Evolutionary conservation across 768 basidiomycete genomes (phyloP), one percentile per base, ranked within the genome.

Genomic region (Mycena rosella): DNA sequence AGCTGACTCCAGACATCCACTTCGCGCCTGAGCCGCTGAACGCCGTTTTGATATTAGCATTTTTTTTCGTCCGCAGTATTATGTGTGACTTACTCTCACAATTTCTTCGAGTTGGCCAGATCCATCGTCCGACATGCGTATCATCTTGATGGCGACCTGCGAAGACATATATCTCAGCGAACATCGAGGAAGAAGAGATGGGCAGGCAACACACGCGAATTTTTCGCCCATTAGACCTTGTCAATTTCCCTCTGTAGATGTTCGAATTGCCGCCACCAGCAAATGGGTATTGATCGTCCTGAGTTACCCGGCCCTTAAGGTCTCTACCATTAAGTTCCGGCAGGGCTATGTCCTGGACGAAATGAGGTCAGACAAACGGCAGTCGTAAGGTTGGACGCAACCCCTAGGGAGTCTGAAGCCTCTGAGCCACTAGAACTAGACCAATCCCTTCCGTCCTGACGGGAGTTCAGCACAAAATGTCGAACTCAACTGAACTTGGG

Each of bases 141-240:
- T 49, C 47, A 70, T 57, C 27, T 70, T 70, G 5, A 70, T 66
- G 10, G 63, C 68, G 26, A 70, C 63, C 68, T 70, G 32, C 18
- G 38, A 34, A 13, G 29, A 34, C 5, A 51, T n/a, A 13, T 45
- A 45, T 48, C 20, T n/a, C 11, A 22, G 18, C 10, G 26, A 14
- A 15, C 8, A 54, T 51, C 29, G n/a, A 18, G 11, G 26, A 32
- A 27, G 5, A 61, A 30, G 6, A 24, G 49, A 14, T 30, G 24
- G 17, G 7, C 18, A 13, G n/a, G n/a, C n/a, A 34, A 54, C 55
- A 18, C 30, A 61, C 63, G 8, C 60, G 60, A 17, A 62, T 70
- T 66, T 66, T 70, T 6, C 55, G 40, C 4, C 64, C 68, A 29
- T 70, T 51, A 2, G 64, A 57, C 15, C 54, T 51, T 20, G 36